phyloP scores from a whole-genome alignment of 1,284 basidiomycete genomes.

The Papiliotrema terrestris region DNA sequence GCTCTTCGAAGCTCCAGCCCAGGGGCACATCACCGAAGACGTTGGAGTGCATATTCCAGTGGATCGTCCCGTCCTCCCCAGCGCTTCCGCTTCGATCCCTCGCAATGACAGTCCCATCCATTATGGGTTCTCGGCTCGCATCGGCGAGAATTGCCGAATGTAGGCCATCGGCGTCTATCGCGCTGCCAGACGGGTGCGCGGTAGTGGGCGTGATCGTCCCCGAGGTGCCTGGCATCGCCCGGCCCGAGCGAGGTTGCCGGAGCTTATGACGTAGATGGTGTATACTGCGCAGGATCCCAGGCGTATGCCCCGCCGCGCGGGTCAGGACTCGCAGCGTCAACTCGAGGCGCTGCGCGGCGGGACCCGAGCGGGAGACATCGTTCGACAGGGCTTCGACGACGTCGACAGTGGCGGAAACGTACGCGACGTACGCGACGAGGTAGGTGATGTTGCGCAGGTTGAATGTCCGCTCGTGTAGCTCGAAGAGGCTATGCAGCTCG shows the following conservation, averaged over 20 bases:
- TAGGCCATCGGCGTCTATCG: background rate
- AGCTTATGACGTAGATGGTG: constrained; percentile 4
- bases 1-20: background rate
- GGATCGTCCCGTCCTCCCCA: too few species aligned
- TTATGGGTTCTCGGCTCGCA: too few species aligned
- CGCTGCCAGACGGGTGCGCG: constrained; percentile 1
- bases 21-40: background rate
- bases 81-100: too few species aligned
- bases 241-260: background rate
- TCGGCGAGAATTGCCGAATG: too few species aligned
- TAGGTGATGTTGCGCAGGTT: constrained; percentile 6
- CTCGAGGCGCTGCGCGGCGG: constrained; percentile 1
- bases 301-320: constrained; percentile 5
- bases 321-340: constrained; percentile 4
- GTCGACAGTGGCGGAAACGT: constrained; percentile 8
- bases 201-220: background rate
- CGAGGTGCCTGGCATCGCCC: too few species aligned
- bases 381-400: constrained; percentile 1
- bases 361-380: background rate
- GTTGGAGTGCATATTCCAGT: background rate
- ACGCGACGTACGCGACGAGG: constrained; percentile 7
- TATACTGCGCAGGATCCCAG: constrained; percentile 7
- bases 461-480: constrained; percentile 6
- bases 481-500: constrained; percentile 4
- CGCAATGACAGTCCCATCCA: too few species aligned